A percentile compares a stretch with the other conserved stretches of the same genome.
These are phyloP conservation scores for Lipomyces chichibuensis DNA, from an alignment of 805 yeast genomes.

Conservation along the genomic window DNA sequence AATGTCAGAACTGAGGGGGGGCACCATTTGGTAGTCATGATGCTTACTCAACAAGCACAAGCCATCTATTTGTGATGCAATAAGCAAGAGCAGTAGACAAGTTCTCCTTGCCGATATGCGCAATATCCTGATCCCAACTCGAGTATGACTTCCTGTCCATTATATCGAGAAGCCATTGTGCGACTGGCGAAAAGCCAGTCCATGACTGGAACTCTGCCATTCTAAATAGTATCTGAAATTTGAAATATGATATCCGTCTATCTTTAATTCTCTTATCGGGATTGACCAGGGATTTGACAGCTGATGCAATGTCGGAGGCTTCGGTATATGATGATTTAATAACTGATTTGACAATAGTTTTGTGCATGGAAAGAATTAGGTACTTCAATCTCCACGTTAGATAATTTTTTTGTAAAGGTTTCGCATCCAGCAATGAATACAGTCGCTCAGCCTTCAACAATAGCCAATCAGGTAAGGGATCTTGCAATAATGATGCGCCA, in stretches of 20 bases:
- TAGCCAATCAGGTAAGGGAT: background rate
- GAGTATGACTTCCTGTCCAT: background rate
- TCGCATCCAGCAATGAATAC: background rate
- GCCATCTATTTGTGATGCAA: conserved; percentile 20
- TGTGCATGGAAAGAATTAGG: conserved; percentile 15
- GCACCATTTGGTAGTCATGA: background rate
- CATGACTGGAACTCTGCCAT: conserved; percentile 13
- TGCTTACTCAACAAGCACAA: conserved; percentile 18
- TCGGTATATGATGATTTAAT: background rate
- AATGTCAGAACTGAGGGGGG: background rate
- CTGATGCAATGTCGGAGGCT: background rate
- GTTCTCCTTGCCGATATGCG: conserved; percentile 4
- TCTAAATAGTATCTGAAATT: conserved; percentile 15
- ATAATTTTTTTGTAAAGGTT: background rate
- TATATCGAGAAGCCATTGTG: background rate
- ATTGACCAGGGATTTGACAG: conserved; percentile 1
- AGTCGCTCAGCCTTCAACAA: background rate
- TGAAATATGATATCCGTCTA: conserved; percentile 9
- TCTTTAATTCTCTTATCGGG: conserved; percentile 12
- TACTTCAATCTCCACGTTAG: conserved; percentile 25
- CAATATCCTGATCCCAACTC: conserved; percentile 10
- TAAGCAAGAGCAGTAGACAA: conserved; percentile 8
- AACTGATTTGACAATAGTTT: background rate
- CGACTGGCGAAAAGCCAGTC: conserved; percentile 4
- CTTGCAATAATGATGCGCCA: conserved; percentile 9